Evolutionary conservation across 2,329 filamentous ascomycete genomes (phyloP), one percentile per base, ranked within the genome.

Genomic region (Phialophora verrucosa): DNA sequence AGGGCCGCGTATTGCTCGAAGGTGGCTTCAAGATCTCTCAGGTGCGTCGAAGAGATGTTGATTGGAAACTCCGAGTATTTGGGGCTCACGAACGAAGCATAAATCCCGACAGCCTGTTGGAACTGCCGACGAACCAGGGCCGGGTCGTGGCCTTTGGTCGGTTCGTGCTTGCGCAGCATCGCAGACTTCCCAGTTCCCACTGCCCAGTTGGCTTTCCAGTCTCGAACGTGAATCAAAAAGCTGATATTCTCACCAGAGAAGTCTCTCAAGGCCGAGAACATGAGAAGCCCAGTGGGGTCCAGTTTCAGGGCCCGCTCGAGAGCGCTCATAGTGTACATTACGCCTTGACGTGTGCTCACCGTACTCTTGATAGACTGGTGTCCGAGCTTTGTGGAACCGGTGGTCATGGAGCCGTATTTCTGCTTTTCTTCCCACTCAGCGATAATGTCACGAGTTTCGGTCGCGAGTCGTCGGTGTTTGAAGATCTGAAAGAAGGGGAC

Each of bases 171-270:
- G 49, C 69, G 70, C 38, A 67, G 59, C 44, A 66, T 62, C 32
- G 65, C 63, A 8, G 64, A 60, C 23, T 49, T 62, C 6, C 56
- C 56, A 44, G 54, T 60, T 62, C 53, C 58, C 14, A 57, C 38
- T 29, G 66, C 59, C 75, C 77, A 80, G 55, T 71, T 63, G 56
- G 74, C 72, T 73, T 85, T 87, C 85, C 86, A 90, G 64, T 83
- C 81, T 2, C 82, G 79, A 8, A 90, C 83, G 49, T 81, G 79
- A 8, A 83, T 85, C 4, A 91, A 77, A 75, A 91, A 91, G 55
- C 88, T 84, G 69, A 91, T 88, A 73, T 91, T 91, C 75, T 91
- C 89, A 14, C 88, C 88, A 0, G 88, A 90, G 73, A 91, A 90
- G 71, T 91, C 89, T 42, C 84, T 82, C 0, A 85, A 80, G 0